These are phyloP conservation scores for Forsythia viridissima DNA, from an alignment of 257 asterid species.

Conservation along the genomic window DNA sequence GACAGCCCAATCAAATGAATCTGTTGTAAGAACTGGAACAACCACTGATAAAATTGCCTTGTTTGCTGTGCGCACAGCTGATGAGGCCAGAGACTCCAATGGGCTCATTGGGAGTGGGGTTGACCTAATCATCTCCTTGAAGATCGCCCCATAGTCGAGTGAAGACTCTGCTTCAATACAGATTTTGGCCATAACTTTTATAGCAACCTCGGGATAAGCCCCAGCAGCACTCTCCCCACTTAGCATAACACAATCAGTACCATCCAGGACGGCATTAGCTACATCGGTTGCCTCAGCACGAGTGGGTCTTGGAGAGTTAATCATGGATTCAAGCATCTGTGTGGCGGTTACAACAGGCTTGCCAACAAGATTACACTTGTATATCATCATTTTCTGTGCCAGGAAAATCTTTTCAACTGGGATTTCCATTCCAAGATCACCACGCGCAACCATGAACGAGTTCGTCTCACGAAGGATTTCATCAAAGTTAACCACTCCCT, in stretches of 20 bases:
- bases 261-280: conserved; percentile 87
- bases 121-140: conserved; percentile 70
- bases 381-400: conserved; percentile 93
- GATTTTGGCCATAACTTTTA: conserved; percentile 72
- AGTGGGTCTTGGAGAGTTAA: conserved; percentile 89
- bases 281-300: conserved; percentile 96
- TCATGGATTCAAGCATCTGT: conserved; percentile 95
- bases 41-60: conserved; percentile 79
- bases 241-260: conserved; percentile 89
- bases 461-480: conserved; percentile 85
- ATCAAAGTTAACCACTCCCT: conserved; percentile 81
- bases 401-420: conserved; percentile 88
- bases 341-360: conserved; percentile 93
- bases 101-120: conserved; percentile 93
- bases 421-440: conserved; percentile 92
- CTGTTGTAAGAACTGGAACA: conserved; percentile 68
- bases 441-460: conserved; percentile 94
- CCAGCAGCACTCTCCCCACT: conserved; percentile 97
- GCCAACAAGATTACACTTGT: conserved; percentile 83
- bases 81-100: conserved; percentile 73
- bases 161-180: conserved; percentile 87
- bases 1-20: conserved; percentile 73
- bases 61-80: conserved; percentile 80
- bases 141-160: conserved; percentile 65
- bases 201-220: conserved; percentile 79